phyloP scores from a whole-genome alignment of 2,329 filamentous ascomycete genomes.

The Cercospora sojina region DNA sequence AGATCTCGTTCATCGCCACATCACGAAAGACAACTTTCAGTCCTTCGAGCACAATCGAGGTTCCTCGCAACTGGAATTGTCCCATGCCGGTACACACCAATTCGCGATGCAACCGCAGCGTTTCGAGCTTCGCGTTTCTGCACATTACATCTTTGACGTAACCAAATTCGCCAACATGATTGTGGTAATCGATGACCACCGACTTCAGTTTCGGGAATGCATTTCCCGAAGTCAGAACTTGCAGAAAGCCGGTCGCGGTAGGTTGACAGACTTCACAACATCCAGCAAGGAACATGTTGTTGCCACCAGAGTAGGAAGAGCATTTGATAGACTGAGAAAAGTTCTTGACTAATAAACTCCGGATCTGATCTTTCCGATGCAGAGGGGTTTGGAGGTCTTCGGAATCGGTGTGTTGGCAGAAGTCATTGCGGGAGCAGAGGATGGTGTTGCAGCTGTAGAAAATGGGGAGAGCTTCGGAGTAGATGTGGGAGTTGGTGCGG shows the following conservation, averaged over 20 bases:
- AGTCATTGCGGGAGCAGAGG: slow-evolving; percentile 24
- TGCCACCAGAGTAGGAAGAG: slow-evolving; percentile 22
- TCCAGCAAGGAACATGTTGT: slow-evolving; percentile 21
- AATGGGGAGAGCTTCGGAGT: slow-evolving; percentile 46
- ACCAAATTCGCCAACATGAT: slow-evolving; percentile 21
- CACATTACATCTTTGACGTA: slow-evolving; percentile 23
- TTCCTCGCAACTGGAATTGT: slow-evolving; percentile 15
- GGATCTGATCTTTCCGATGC: slow-evolving; percentile 20
- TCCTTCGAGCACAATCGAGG: not conserved
- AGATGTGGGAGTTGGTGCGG: slow-evolving; percentile 46
- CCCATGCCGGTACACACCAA: slow-evolving; percentile 16
- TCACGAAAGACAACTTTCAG: not conserved
- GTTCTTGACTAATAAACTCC: slow-evolving; percentile 20
- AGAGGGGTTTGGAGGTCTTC: slow-evolving; percentile 21
- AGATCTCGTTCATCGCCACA: not conserved
- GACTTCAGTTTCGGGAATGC: slow-evolving; percentile 17
- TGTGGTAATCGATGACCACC: slow-evolving; percentile 20
- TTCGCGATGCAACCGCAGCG: slow-evolving; percentile 9
- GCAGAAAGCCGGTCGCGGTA: slow-evolving; percentile 20
- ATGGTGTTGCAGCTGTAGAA: slow-evolving; percentile 50
- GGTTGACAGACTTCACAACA: slow-evolving; percentile 25
- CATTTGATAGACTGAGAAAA: slow-evolving; percentile 27
- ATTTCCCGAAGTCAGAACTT: slow-evolving; percentile 7
- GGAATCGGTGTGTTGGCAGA: slow-evolving; percentile 19
- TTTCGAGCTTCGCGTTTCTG: slow-evolving; percentile 13